Conservation (phyloP, 2,329 filamentous ascomycete genomes). For the Catunica adiposa region DNA sequence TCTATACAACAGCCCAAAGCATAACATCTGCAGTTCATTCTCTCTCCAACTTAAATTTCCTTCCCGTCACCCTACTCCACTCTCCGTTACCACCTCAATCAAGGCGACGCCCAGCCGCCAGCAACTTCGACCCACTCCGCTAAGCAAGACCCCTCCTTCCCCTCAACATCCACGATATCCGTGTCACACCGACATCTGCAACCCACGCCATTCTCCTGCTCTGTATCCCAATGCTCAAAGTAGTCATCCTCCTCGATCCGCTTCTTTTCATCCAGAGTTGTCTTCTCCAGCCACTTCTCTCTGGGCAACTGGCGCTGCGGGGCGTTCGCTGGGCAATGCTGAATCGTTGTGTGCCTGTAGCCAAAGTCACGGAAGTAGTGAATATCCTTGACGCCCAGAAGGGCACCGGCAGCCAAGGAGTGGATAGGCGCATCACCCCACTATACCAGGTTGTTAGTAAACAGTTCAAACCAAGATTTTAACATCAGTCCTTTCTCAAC, state of each 20-base stretch:
- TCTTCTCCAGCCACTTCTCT: slow-evolving; percentile 65
- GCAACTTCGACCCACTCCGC: slow-evolving; percentile 95
- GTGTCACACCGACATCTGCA: slow-evolving; percentile 95
- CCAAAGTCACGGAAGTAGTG: slow-evolving; percentile 99
- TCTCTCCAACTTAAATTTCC: neutral
- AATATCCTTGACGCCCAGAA: slow-evolving; percentile 67
- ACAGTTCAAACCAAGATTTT: slow-evolving; percentile 3
- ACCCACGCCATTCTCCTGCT: slow-evolving; percentile 90
- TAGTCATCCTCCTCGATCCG: slow-evolving; percentile 87
- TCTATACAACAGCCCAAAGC: too few relatives aligned
- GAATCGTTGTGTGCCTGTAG: slow-evolving; percentile 95
- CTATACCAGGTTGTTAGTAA: slow-evolving; percentile 33
- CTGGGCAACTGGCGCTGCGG: slow-evolving; percentile 71
- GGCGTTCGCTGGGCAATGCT: slow-evolving; percentile 93
- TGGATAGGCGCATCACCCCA: slow-evolving; percentile 99
- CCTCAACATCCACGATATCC: slow-evolving; percentile 93
- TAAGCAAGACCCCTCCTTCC: slow-evolving; percentile 89
- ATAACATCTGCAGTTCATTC: too few relatives aligned
- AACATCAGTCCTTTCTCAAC: slow-evolving; percentile 16
- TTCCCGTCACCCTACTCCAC: neutral
- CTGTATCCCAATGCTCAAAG: slow-evolving; percentile 74
- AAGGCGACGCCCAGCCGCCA: slow-evolving; percentile 60
- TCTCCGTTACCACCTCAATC: neutral
- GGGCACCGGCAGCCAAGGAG: slow-evolving; percentile 81
- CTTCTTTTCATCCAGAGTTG: slow-evolving; percentile 65